phyloP scores from a whole-genome alignment of 2,329 filamentous ascomycete genomes.

The Penicillium italicum region DNA sequence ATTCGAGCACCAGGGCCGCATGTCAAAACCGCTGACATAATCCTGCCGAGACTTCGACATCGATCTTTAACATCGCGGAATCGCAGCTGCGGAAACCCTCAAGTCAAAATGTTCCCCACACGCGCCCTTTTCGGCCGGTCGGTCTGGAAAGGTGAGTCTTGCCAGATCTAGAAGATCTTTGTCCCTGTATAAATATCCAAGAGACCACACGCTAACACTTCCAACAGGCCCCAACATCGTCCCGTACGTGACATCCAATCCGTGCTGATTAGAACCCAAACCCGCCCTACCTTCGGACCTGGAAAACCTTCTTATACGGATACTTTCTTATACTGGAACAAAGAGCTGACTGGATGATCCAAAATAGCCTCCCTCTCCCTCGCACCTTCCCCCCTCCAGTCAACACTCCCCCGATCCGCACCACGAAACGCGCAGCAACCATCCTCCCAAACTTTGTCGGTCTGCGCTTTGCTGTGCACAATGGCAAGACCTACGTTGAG shows the following conservation, averaged over 20 bases:
- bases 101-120: constrained; percentile 63
- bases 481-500: constrained; percentile 82
- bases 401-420: constrained; percentile 70
- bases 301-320: background rate
- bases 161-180: no score
- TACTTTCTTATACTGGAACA: background rate
- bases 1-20: background rate
- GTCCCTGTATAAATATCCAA: background rate
- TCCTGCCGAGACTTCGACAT: constrained; percentile 5
- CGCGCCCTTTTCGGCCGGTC: constrained; percentile 68
- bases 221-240: constrained; percentile 64
- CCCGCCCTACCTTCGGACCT: background rate
- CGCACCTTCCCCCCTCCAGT: constrained; percentile 52
- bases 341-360: constrained; percentile 1
- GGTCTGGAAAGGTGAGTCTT: constrained; percentile 75
- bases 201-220: constrained; percentile 7
- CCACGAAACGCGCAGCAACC: constrained; percentile 80
- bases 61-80: constrained; percentile 20
- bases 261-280: constrained; percentile 1
- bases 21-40: constrained; percentile 13
- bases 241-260: constrained; percentile 52
- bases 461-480: constrained; percentile 83
- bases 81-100: constrained; percentile 11
- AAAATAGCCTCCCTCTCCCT: constrained; percentile 39
- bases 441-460: constrained; percentile 92